Evolutionary conservation across 352 stramenopile genomes (phyloP), one percentile per base, ranked within the genome.

Genomic region (Globisporangium spinosum): DNA sequence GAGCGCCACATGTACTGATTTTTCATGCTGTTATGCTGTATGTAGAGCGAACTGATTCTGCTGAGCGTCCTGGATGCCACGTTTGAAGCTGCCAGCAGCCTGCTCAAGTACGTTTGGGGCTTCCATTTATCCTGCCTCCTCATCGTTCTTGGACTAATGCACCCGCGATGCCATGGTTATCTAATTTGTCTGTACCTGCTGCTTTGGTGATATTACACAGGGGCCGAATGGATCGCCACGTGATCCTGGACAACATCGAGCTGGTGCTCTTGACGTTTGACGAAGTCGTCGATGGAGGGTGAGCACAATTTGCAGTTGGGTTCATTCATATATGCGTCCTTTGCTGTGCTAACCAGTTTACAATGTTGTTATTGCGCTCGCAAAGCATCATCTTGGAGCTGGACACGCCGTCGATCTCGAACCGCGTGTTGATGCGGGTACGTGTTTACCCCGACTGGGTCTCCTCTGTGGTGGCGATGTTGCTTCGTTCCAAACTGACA

Each of bases 241-340:
- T 93, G 66, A 90, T 97, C 72, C 72, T 97, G 25, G 89, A 97
- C 75, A 97, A 97, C 79, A 94, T 97, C 57, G 90, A 97, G 71
- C 67, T 96, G 49, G 89, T 97, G 63, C 77, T 97, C 43, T 73
- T 97, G 54, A 94, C 89, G 13, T 89, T 96, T 61, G 90, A 97
- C 65, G 90, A 97, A 77, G 86, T 97, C 64, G 87, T 97, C 47
- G 90, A 97, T 60, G 89, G 89, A 61, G 90, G 90, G 82, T 93
- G 79, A 63, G 81, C 58, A 0, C 13, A 1, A 9, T 27, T 23
- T 22, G 1, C 38, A 23, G 8, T 23, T 47, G 2, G 2, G 10
- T 47, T 47, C 7, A 51, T 38, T 13, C 1, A 12, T 23, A 53
- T 17, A 40, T 29, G 22, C 20, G 17, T 60, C 10, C 12, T 38